Base-by-base conservation (phyloP, 768 basidiomycete species). In the Lactarius psammicola region DNA sequence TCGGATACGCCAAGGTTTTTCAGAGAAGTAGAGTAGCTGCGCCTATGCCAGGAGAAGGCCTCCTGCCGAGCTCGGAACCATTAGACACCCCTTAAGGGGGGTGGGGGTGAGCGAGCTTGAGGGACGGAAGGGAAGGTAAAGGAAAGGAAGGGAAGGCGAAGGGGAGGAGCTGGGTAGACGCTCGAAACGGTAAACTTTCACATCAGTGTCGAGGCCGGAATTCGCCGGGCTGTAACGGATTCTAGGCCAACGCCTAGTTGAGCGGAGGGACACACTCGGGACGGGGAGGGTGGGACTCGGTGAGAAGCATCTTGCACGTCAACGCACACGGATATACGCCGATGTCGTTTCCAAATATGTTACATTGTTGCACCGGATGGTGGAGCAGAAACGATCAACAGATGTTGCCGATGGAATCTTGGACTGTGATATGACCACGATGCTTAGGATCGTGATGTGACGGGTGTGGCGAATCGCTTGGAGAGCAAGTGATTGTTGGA, bases 1-100 rank as follows among this genome's bases (percentile, higher is more conserved):
- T 66, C 65, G 51, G 65, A 66, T 66, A 30, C 23, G 56, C 56
- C 49, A 62, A 57, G n/a, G 34, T 40, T 58, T 40, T 23, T 30
- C 54, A 33, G 30, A 63, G 56, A 63, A 63, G 62, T 49, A 15
- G 20, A 7, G 31, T 30, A n/a, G 63, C 23, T 51, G 49, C 63
- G 53, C 58, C 53, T 33, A 36, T 34, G 44, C 26, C 28, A 56
- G 23, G 46, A 23, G 20, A n/a, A 20, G 20, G 3, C 42, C 42
- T 10, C 23, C 23, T 56, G 55, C 23, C 46, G 49, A 34, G 44
- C 6, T 62, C 65, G 65, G 65, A 55, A 57, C 40, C 61, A 55
- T 63, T 66, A 66, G 61, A 60, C 11, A 33, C 7, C 54, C 36
- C 17, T 54, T 23, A 30, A n/a, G n/a, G n/a, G 31, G 53, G 28